Conservation (phyloP, 2,329 filamentous ascomycete species). For the Xylaria sp. region DNA sequence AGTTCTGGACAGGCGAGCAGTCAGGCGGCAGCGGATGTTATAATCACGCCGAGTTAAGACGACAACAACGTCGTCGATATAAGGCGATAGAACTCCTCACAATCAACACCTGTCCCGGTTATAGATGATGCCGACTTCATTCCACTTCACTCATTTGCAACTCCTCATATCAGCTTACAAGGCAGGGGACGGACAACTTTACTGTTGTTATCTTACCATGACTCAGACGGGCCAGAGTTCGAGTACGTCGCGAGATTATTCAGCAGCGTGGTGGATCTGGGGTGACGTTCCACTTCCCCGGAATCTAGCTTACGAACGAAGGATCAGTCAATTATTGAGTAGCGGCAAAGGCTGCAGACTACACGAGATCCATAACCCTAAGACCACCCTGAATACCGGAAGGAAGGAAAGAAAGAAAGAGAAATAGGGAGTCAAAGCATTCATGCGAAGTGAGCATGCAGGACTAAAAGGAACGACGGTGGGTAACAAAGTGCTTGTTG, state of each 20-base stretch:
- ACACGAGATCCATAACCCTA: not conserved
- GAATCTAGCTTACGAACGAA: not conserved
- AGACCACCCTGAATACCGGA: not conserved
- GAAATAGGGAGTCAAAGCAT: not conserved
- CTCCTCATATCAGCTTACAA: not conserved
- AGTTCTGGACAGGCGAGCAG: too few relatives aligned
- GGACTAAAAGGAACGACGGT: not conserved
- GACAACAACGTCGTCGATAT: not conserved
- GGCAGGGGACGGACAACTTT: not conserved
- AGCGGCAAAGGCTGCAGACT: not conserved
- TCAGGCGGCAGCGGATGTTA: not conserved
- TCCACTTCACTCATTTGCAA: not conserved
- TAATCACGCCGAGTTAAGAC: not conserved
- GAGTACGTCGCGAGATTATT: not conserved
- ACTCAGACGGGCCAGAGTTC: not conserved
- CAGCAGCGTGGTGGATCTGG: conserved; percentile 3
- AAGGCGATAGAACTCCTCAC: not conserved
- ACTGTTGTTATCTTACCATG: not conserved
- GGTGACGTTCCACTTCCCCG: not conserved
- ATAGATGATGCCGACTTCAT: not conserved
- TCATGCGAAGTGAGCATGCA: not conserved
- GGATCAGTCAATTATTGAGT: not conserved
- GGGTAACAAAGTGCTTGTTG: not conserved
- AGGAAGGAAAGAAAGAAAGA: not conserved
- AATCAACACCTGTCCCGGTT: not conserved